Evolutionary conservation across 139 green algal species (phyloP).

Genomic region (Picochlorum sp.): DNA sequence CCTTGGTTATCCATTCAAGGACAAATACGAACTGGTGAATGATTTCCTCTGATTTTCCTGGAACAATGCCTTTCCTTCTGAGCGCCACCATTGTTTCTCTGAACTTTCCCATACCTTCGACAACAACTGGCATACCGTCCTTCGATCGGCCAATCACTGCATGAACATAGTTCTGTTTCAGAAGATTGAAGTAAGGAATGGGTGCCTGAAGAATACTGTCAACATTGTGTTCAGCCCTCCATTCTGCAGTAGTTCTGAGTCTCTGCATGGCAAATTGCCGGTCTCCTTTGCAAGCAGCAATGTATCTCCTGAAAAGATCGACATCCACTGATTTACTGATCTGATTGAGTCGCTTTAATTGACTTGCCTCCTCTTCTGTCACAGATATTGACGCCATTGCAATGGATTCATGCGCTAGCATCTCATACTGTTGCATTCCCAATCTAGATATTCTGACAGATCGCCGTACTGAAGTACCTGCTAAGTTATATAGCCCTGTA

Average conservation of each 20-base stretch:
- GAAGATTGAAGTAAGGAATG: not conserved
- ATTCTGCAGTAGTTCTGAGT: constrained; percentile 9
- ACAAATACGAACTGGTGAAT: constrained; percentile 17
- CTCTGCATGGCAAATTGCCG: not conserved
- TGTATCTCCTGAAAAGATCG: constrained; percentile 4
- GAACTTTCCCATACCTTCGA: constrained; percentile 13
- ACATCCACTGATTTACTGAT: not conserved
- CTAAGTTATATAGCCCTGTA: no score
- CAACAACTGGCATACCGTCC: constrained; percentile 9
- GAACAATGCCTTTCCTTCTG: not conserved
- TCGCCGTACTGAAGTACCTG: no score
- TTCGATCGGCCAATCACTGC: not conserved
- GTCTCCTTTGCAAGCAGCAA: constrained; percentile 5
- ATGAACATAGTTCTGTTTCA: constrained; percentile 13
- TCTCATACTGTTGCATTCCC: not conserved
- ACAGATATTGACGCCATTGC: not conserved
- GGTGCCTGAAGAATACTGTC: not conserved
- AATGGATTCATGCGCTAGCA: not conserved
- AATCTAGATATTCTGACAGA: not conserved
- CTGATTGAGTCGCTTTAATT: not conserved
- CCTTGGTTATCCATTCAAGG: constrained; percentile 4
- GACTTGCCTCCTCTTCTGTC: not conserved
- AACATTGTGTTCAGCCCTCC: constrained; percentile 3
- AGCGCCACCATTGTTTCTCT: not conserved
- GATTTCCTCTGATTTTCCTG: not conserved